Evolutionary conservation across 306 rosid species (phyloP).

Genomic region (Ziziphus jujuba): DNA sequence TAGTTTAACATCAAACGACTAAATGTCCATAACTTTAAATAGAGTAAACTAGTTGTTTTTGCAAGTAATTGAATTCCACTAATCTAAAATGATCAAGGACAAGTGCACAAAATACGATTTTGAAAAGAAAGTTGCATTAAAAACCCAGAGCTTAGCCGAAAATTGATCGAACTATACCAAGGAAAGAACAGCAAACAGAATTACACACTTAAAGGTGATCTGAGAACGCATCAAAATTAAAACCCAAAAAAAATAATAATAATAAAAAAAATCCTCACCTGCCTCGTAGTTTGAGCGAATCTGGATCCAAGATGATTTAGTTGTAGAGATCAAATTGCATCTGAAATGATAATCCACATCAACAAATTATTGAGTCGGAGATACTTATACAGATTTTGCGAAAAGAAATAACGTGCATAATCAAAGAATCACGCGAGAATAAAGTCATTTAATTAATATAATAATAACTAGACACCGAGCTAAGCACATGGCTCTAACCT

Average conservation of each 20-base stretch:
- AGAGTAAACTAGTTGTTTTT: no score
- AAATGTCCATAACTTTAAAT: no score
- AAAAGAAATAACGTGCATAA: conserved; percentile 35
- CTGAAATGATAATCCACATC: conserved; percentile 43
- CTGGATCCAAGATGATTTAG: conserved; percentile 43
- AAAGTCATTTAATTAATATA: conserved; percentile 39
- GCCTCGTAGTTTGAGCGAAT: conserved; percentile 36
- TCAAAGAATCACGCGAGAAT: conserved; percentile 41
- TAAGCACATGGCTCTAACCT: conserved; percentile 55
- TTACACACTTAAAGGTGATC: background rate
- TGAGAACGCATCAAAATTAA: conserved; percentile 1
- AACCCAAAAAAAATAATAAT: no score
- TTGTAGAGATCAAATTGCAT: conserved; percentile 43
- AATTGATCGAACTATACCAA: background rate
- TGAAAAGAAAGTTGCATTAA: background rate
- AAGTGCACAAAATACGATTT: background rate
- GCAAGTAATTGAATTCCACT: background rate
- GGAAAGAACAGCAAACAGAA: background rate
- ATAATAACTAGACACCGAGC: conserved; percentile 41
- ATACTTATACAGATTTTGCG: conserved; percentile 16
- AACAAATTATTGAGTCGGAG: conserved; percentile 29
- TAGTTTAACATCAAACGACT: no score
- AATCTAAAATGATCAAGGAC: background rate
- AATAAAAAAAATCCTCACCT: conserved; percentile 72
- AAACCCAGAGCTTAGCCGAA: background rate